Evolutionary conservation across 768 basidiomycete species (phyloP).

Genomic region (Naganishia vaughanmartiniae): DNA sequence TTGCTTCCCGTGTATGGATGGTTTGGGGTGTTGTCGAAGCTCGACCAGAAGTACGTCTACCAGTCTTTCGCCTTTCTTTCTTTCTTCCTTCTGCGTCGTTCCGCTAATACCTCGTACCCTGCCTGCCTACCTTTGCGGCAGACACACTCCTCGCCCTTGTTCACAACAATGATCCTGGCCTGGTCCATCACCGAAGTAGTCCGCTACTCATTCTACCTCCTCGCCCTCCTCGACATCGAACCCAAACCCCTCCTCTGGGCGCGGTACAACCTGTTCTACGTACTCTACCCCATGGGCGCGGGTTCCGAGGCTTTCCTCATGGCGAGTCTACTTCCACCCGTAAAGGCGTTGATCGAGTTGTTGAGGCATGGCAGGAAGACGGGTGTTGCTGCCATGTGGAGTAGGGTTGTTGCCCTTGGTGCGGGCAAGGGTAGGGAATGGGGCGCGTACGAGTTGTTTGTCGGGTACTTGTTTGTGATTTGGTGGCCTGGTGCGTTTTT

Average conservation of each 20-base stretch:
- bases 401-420: background rate
- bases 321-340: conserved; percentile 67
- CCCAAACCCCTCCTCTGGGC: conserved; percentile 52
- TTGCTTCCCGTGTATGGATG: conserved; percentile 73
- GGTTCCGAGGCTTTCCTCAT: conserved; percentile 83
- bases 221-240: conserved; percentile 62
- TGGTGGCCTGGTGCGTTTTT: conserved; percentile 81
- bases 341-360: conserved; percentile 33
- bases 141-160: conserved; percentile 70
- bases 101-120: conserved; percentile 52
- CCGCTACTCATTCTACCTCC: conserved; percentile 84
- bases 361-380: conserved; percentile 30
- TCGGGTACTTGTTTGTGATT: conserved; percentile 64
- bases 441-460: conserved; percentile 61
- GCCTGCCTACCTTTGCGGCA: conserved; percentile 14
- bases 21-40: conserved; percentile 78
- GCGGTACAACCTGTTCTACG: conserved; percentile 82
- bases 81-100: conserved; percentile 6
- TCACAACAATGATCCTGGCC: conserved; percentile 84
- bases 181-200: conserved; percentile 91
- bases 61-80: background rate
- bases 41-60: conserved; percentile 59
- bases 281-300: conserved; percentile 91
- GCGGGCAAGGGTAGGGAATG: conserved; percentile 53
- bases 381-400: conserved; percentile 22